A percentile compares a stretch with the other conserved stretches of the same genome.
These are phyloP conservation scores for Psilocybe cubensis DNA, from an alignment of 768 basidiomycete genomes.

Conservation along the genomic window DNA sequence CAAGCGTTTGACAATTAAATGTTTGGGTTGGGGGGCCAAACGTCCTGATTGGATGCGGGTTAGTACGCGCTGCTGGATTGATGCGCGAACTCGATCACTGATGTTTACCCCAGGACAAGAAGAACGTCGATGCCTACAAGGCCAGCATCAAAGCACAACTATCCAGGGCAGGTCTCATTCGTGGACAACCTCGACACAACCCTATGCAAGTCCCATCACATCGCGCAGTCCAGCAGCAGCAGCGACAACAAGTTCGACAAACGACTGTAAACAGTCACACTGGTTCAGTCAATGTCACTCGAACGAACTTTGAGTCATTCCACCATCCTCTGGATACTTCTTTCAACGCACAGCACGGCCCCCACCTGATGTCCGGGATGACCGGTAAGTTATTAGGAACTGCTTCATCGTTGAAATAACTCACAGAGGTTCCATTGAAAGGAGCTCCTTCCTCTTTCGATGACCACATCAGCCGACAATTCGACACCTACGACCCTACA, in stretches of 20 bases:
- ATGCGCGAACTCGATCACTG: slow-evolving; percentile 17
- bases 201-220: slow-evolving; percentile 41
- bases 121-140: slow-evolving; percentile 81
- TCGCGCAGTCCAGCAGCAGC: slow-evolving; percentile 19
- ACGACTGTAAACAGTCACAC: slow-evolving; percentile 8
- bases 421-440: slow-evolving; percentile 23
- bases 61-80: slow-evolving; percentile 17
- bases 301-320: slow-evolving; percentile 26
- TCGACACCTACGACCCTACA: slow-evolving; percentile 24
- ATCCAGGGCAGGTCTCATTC: slow-evolving; percentile 76
- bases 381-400: slow-evolving; percentile 41
- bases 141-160: slow-evolving; percentile 83
- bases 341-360: slow-evolving; percentile 16
- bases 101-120: slow-evolving; percentile 67
- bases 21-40: slow-evolving; percentile 83
- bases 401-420: background rate
- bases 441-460: slow-evolving; percentile 44
- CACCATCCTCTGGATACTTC: slow-evolving; percentile 23
- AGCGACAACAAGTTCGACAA: slow-evolving; percentile 11
- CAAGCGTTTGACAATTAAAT: slow-evolving; percentile 77
- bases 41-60: slow-evolving; percentile 93
- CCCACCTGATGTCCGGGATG: slow-evolving; percentile 41
- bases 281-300: slow-evolving; percentile 16
- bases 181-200: slow-evolving; percentile 76
- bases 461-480: slow-evolving; percentile 30